Percentiles rank a stretch among this genome's conserved stretches.
phyloP scores from a whole-genome alignment of 1,284 basidiomycete genomes.

The Fomitopsis betulina region DNA sequence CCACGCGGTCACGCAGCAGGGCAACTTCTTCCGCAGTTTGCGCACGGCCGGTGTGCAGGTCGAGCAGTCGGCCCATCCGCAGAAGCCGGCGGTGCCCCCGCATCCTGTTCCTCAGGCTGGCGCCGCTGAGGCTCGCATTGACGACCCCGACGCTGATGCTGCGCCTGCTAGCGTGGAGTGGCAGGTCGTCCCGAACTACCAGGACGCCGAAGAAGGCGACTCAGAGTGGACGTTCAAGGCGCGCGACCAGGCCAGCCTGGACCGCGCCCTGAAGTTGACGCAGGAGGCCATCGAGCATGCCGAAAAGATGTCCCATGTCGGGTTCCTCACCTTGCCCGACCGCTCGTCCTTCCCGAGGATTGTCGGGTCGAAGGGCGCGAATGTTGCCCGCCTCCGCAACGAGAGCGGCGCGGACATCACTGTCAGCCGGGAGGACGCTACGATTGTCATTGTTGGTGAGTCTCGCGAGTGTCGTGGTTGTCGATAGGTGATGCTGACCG shows the following conservation, averaged over 20 bases:
- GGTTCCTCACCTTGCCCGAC: constrained; percentile 74
- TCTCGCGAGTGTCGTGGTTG: constrained; percentile 8
- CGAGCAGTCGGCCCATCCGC: constrained; percentile 68
- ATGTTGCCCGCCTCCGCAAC: constrained; percentile 76
- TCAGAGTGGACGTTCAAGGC: constrained; percentile 83
- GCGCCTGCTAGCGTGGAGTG: constrained; percentile 52
- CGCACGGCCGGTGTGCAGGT: constrained; percentile 76
- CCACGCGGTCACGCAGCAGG: constrained; percentile 81
- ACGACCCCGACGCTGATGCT: constrained; percentile 55
- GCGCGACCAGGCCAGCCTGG: constrained; percentile 70
- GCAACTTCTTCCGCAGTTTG: constrained; percentile 79
- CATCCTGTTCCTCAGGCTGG: constrained; percentile 42
- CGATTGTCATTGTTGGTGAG: constrained; percentile 81
- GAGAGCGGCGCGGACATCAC: constrained; percentile 90
- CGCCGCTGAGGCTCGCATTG: constrained; percentile 69
- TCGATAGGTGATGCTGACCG: constrained; percentile 1
- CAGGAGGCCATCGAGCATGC: constrained; percentile 73
- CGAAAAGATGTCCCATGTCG: constrained; percentile 67
- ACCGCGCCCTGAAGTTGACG: constrained; percentile 66
- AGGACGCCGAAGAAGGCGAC: constrained; percentile 73
- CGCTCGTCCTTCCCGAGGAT: constrained; percentile 80
- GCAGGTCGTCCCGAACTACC: constrained; percentile 76
- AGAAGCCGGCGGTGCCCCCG: constrained; percentile 60
- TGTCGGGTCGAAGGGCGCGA: constrained; percentile 85
- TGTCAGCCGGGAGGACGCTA: constrained; percentile 80